Percentiles rank a stretch among this genome's conserved stretches.
phyloP scores from a whole-genome alignment of 1,284 basidiomycete genomes.

The Tetrapyrgos nigripes region DNA sequence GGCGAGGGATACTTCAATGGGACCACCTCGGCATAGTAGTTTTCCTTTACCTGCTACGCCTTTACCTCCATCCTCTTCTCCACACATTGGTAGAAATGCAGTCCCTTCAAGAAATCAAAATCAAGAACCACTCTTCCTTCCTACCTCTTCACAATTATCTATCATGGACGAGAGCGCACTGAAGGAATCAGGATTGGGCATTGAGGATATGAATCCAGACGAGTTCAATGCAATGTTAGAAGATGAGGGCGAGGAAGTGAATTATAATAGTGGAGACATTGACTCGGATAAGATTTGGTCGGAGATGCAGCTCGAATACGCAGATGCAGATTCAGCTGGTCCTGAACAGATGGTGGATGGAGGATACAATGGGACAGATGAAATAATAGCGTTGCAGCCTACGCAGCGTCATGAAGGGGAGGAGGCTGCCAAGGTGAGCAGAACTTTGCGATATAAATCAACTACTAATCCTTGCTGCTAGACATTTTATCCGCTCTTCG shows the following conservation, averaged over 20 bases:
- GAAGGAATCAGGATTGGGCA: conserved; percentile 63
- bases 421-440: conserved; percentile 5
- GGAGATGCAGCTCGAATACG: neutral
- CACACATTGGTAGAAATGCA: conserved; percentile 28
- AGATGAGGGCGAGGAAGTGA: conserved; percentile 70
- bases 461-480: conserved; percentile 25
- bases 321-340: neutral
- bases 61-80: conserved; percentile 27
- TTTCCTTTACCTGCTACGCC: conserved; percentile 33
- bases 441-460: neutral
- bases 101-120: conserved; percentile 31
- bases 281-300: conserved; percentile 22
- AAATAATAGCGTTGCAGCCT: conserved; percentile 1
- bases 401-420: neutral
- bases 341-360: conserved; percentile 8
- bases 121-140: conserved; percentile 68
- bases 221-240: conserved; percentile 70
- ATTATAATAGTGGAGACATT: conserved; percentile 37
- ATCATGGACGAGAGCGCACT: conserved; percentile 55
- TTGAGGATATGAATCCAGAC: conserved; percentile 67
- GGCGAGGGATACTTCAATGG: conserved; percentile 9
- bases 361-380: conserved; percentile 14
- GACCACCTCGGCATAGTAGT: conserved; percentile 23
- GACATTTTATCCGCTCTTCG: conserved; percentile 70
- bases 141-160: conserved; percentile 67